Evolutionary conservation across 164 flowering plant genomes (phyloP), one percentile per base, ranked within the genome.

Genomic region (Annona squamosa): DNA sequence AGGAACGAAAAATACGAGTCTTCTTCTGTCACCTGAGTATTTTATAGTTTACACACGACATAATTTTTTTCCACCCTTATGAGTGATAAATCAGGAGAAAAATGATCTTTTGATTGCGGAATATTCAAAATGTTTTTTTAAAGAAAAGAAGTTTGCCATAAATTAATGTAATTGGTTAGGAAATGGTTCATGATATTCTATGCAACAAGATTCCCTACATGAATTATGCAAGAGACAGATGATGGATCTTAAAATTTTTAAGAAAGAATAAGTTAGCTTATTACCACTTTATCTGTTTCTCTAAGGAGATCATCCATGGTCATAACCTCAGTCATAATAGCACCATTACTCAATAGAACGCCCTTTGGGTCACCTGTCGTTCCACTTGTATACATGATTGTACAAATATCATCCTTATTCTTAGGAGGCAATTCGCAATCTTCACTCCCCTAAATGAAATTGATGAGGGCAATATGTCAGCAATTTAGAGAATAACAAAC

Each of bases 331-430:
- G 88, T 82, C 81, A 89, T 71, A 68, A 94, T 71, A 66, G 89
- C 90, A 47, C 48, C 84, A 74, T 87, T 91, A 18, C 80, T 82
- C 44, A 96, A 77, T 67, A 94, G 78, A 41, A 96, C 99, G 18
- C 99, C 99, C 81, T 96, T 96, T 52, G 99, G 99, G 63, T 96
- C 98, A 72, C 99, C 99, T 0, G 97, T 96, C 37, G 99, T 96
- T 72, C 99, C 99, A 83, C 99, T 96, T 0, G 98, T 93, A 72
- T 96, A 93, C 98, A 96, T 91, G 81, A 96, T 91, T 13, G 97
- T 91, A 84, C 88, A 87, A 10, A 89, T 80, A 63, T 90, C 90
- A 65, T 79, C 82, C 82, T 76, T 88, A 64, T 81, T 77, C 80
- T 85, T 92, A 5, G 76, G 79, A 71, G 98, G 97, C n/a, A 92